Conservation (phyloP, 1,284 basidiomycete species). For the Cutaneotrichosporon sp. region DNA sequence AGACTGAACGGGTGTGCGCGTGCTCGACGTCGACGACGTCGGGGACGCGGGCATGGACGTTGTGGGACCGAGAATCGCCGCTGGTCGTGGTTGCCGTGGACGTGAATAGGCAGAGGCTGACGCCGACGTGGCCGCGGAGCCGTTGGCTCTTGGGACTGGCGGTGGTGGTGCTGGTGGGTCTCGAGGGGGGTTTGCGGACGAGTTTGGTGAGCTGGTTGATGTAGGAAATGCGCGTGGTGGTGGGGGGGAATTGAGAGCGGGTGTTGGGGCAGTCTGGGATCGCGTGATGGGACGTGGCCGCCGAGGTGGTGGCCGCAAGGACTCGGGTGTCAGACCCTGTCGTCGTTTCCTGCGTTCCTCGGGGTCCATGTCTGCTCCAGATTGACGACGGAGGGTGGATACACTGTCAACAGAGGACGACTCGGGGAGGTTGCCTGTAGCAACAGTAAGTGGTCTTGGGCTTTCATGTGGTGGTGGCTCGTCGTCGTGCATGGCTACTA, state of each 20-base stretch:
- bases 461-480: constrained; percentile 2
- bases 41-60: constrained; percentile 3
- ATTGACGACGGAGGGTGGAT: constrained; percentile 1
- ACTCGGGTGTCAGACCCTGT: constrained; percentile 15
- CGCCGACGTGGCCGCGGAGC: not conserved
- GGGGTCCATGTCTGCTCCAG: constrained; percentile 8
- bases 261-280: not conserved
- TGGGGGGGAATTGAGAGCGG: not conserved
- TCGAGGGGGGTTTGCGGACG: not conserved
- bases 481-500: constrained; percentile 4
- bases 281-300: constrained; percentile 2
- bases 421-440: not conserved
- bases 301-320: constrained; percentile 16
- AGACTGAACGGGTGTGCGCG: constrained; percentile 17
- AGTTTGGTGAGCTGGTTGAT: not conserved
- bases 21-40: constrained; percentile 1
- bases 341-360: constrained; percentile 15
- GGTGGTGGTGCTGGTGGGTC: too few relatives aligned
- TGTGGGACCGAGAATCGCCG: not conserved
- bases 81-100: not conserved
- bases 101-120: constrained; percentile 1
- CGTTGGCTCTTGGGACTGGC: not conserved
- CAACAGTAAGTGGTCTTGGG: constrained; percentile 9
- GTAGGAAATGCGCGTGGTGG: not conserved
- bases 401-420: too few relatives aligned